Conservation (phyloP, 805 yeast species). For the Yamadazyma scolyti region DNA sequence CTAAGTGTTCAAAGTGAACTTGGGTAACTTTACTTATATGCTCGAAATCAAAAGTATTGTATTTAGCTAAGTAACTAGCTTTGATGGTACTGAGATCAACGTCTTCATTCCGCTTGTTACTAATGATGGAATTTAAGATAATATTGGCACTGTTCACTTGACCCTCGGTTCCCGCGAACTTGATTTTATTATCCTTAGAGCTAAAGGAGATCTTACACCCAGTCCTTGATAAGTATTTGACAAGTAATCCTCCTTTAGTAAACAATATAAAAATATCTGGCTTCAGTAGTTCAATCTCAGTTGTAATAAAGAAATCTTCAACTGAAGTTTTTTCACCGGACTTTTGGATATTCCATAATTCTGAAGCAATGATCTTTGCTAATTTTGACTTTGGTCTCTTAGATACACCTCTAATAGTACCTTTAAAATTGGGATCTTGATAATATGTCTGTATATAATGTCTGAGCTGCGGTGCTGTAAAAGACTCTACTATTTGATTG, state of each 20-base stretch:
- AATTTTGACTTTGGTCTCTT: conserved; percentile 5
- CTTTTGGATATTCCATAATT: conserved; percentile 10
- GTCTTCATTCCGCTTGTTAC: conserved; percentile 20
- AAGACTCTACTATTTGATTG: conserved; percentile 5
- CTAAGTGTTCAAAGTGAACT: conserved; percentile 28
- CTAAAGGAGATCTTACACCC: conserved; percentile 39
- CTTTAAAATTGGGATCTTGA: conserved; percentile 3
- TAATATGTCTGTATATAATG: conserved; percentile 7
- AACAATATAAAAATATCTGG: conserved; percentile 40
- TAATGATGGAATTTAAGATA: conserved; percentile 29
- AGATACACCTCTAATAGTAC: conserved; percentile 4
- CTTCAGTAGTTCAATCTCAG: conserved; percentile 26
- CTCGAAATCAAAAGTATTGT: conserved; percentile 20
- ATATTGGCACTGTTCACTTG: conserved; percentile 45
- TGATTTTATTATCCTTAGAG: conserved; percentile 24
- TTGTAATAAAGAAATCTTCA: conserved; percentile 29
- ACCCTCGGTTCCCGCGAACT: conserved; percentile 36
- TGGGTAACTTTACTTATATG: conserved; percentile 29
- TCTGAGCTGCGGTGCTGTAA: conserved; percentile 7
- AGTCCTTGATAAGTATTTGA: conserved; percentile 36
- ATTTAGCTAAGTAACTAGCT: conserved; percentile 23
- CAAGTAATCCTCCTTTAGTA: conserved; percentile 33
- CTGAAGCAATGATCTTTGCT: conserved; percentile 5
- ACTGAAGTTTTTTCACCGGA: conserved; percentile 18
- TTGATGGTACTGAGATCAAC: conserved; percentile 29